Percentiles rank a stretch among this genome's conserved stretches.
These are phyloP conservation scores for Hypholoma fasciculare DNA, from an alignment of 768 basidiomycete species.

Conservation along the genomic window DNA sequence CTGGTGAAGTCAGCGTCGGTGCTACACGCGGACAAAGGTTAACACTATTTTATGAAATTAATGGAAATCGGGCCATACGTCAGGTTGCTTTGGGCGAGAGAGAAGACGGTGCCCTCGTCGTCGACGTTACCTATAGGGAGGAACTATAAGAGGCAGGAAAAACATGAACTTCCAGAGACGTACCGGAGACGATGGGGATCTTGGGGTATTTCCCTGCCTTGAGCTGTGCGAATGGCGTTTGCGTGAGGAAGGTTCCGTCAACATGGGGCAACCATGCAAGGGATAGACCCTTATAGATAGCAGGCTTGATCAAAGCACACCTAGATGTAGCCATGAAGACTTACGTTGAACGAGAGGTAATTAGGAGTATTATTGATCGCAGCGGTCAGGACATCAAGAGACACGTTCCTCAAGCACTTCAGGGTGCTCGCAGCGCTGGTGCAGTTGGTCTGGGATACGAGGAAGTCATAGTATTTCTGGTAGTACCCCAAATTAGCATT, in stretches of 20 bases:
- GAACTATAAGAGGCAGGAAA: conserved; percentile 11
- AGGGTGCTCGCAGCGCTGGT: conserved; percentile 35
- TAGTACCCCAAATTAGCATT: conserved; percentile 9
- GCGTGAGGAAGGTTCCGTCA: conserved; percentile 51
- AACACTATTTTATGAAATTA: not conserved
- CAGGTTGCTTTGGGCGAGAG: conserved; percentile 12
- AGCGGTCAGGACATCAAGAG: conserved; percentile 33
- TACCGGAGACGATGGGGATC: conserved; percentile 45
- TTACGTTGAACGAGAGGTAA: conserved; percentile 39
- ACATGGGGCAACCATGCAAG: conserved; percentile 50
- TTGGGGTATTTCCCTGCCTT: conserved; percentile 44
- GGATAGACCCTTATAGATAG: conserved; percentile 32
- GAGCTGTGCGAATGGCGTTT: conserved; percentile 41
- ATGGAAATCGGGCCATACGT: conserved; percentile 22
- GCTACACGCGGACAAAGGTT: conserved; percentile 8
- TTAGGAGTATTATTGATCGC: conserved; percentile 40
- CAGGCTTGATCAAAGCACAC: not conserved
- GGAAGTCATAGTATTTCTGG: conserved; percentile 44
- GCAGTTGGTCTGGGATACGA: conserved; percentile 35
- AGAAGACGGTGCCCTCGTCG: conserved; percentile 53
- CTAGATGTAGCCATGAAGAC: not conserved
- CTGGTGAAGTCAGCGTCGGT: conserved; percentile 21
- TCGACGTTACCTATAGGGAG: conserved; percentile 41
- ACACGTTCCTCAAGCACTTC: conserved; percentile 37
- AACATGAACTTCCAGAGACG: no score